Conservation (phyloP, 768 basidiomycete species). For the Porphyrellus cyaneotinctus region DNA sequence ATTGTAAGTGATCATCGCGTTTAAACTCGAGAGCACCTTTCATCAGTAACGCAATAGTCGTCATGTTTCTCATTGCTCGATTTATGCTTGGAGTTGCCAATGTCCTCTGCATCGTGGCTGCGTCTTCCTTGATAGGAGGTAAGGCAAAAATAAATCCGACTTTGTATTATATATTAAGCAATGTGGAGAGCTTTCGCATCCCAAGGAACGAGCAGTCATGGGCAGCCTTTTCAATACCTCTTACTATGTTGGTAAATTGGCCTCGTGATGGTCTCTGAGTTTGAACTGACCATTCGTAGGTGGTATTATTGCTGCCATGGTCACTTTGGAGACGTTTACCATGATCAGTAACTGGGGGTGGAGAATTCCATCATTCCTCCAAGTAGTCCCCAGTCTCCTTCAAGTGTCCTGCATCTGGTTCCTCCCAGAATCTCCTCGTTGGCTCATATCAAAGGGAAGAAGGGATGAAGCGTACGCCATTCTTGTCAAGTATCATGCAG, state of each 20-base stretch:
- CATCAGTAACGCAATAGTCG: neutral
- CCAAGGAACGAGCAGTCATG: slow-evolving; percentile 11
- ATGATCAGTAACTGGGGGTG: slow-evolving; percentile 34
- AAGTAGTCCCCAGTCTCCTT: slow-evolving; percentile 48
- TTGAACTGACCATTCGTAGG: neutral
- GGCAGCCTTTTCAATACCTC: neutral
- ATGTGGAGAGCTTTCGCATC: slow-evolving; percentile 7
- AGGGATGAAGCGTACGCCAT: slow-evolving; percentile 43
- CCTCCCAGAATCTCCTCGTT: slow-evolving; percentile 59
- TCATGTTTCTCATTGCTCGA: slow-evolving; percentile 15
- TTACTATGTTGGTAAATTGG: neutral
- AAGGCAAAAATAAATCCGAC: neutral
- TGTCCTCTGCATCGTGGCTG: slow-evolving; percentile 12
- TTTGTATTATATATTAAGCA: neutral
- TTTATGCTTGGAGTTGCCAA: slow-evolving; percentile 15
- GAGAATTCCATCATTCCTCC: slow-evolving; percentile 38
- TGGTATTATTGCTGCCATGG: slow-evolving; percentile 38
- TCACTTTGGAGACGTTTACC: slow-evolving; percentile 59
- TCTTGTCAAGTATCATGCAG: slow-evolving; percentile 56
- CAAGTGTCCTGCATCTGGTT: slow-evolving; percentile 52
- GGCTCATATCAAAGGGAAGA: slow-evolving; percentile 56
- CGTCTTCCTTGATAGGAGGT: slow-evolving; percentile 20
- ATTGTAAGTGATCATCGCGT: neutral
- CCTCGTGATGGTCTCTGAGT: too few relatives aligned
- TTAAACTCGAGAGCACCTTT: too few relatives aligned